Evolutionary conservation across 2,329 filamentous ascomycete species (phyloP).

Genomic region (Hypocrella siamensis): DNA sequence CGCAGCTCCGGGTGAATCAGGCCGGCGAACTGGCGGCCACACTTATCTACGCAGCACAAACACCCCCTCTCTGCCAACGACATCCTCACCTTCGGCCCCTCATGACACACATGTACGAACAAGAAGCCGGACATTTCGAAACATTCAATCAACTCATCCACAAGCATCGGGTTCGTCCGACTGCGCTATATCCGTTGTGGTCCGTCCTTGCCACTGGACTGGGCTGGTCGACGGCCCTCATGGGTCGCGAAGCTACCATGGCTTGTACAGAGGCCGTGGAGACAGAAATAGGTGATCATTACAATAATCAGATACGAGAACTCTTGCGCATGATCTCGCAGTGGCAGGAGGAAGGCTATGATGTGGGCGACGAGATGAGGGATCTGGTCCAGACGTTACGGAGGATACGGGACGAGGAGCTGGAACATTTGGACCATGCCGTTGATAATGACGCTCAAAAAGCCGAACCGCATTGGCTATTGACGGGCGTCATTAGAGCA

Average conservation of each 20-base stretch:
- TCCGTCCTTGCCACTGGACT: slow-evolving; percentile 61
- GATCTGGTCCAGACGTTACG: slow-evolving; percentile 60
- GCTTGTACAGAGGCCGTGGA: slow-evolving; percentile 97
- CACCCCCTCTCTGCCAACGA: slow-evolving; percentile 58
- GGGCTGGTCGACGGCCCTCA: slow-evolving; percentile 76
- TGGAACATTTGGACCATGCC: slow-evolving; percentile 92
- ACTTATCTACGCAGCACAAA: slow-evolving; percentile 84
- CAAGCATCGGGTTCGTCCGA: slow-evolving; percentile 80
- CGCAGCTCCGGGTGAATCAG: slow-evolving; percentile 81
- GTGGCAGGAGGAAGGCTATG: slow-evolving; percentile 64
- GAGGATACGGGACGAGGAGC: slow-evolving; percentile 81
- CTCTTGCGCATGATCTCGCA: slow-evolving; percentile 67
- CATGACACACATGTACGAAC: slow-evolving; percentile 97
- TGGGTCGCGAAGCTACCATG: slow-evolving; percentile 93
- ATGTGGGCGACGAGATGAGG: slow-evolving; percentile 62
- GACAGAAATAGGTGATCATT: slow-evolving; percentile 93
- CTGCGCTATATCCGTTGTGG: slow-evolving; percentile 87
- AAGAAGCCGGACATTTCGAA: slow-evolving; percentile 74
- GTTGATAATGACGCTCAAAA: slow-evolving; percentile 85
- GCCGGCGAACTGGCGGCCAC: slow-evolving; percentile 94
- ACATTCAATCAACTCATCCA: slow-evolving; percentile 76
- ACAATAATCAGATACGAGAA: slow-evolving; percentile 77
- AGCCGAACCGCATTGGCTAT: slow-evolving; percentile 74
- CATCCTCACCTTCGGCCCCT: slow-evolving; percentile 79
- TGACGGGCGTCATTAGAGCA: slow-evolving; percentile 76